phyloP scores from a whole-genome alignment of 345 rosid species.

The Hibiscus syriacus region DNA sequence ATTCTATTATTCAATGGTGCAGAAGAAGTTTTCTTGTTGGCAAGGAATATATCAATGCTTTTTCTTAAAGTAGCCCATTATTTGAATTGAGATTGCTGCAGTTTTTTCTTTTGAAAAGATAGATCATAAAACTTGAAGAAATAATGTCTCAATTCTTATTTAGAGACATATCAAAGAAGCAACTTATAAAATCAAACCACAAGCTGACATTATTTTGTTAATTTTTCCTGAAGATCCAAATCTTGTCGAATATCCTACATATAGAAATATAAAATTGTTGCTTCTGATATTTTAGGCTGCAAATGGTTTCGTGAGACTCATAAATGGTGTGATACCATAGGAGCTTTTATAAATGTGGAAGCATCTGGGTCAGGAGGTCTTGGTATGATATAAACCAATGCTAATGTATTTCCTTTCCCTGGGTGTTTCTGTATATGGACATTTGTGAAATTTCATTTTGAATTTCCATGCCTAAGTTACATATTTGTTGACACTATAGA shows the following conservation, averaged over 20 bases:
- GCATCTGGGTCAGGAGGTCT: slow-evolving; percentile 94
- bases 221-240: slow-evolving; percentile 3
- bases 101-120: not conserved
- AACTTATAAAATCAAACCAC: not conserved
- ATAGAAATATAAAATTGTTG: slow-evolving; percentile 11
- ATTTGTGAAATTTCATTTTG: not conserved
- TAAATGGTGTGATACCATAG: slow-evolving; percentile 77
- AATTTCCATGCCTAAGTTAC: slow-evolving; percentile 6
- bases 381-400: slow-evolving; percentile 43
- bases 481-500: slow-evolving; percentile 33
- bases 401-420: not conserved
- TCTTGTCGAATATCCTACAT: slow-evolving; percentile 9
- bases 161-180: slow-evolving; percentile 1
- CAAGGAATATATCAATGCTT: slow-evolving; percentile 15
- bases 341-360: slow-evolving; percentile 89
- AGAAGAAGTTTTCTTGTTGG: slow-evolving; percentile 91
- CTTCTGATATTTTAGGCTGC: slow-evolving; percentile 64
- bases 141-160: not conserved
- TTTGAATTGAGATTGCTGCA: not conserved
- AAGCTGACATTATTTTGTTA: slow-evolving; percentile 7
- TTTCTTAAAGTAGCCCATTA: not conserved
- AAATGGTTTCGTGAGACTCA: slow-evolving; percentile 89
- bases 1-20: slow-evolving; percentile 95
- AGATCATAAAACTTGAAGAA: not conserved
- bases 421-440: not conserved